phyloP scores from a whole-genome alignment of 1,284 basidiomycete species.

The Ganoderma meredithae region DNA sequence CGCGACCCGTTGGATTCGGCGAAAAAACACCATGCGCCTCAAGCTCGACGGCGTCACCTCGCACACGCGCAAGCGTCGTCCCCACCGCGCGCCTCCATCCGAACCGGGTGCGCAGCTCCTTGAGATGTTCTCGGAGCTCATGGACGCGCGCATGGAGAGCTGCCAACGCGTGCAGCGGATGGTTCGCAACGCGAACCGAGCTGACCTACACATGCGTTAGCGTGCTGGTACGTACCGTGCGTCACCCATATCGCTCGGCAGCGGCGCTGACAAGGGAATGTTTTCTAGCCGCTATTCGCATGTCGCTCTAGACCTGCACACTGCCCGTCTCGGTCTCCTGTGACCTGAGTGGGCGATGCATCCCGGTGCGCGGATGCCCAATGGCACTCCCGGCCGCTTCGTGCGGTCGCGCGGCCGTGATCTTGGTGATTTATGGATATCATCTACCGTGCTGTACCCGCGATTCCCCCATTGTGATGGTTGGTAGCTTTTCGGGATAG shows the following conservation, averaged over 20 bases:
- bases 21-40: conserved; percentile 57
- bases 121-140: conserved; percentile 72
- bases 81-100: conserved; percentile 43
- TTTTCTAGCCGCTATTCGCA: conserved; percentile 21
- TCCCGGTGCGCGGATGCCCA: conserved; percentile 15
- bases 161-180: conserved; percentile 69
- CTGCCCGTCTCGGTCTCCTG: conserved; percentile 21
- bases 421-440: conserved; percentile 31
- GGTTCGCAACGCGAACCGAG: conserved; percentile 51
- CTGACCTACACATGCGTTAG: conserved; percentile 39
- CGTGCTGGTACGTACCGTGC: conserved; percentile 26
- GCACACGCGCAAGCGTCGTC: conserved; percentile 39
- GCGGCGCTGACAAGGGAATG: conserved; percentile 5
- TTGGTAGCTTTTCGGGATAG: conserved; percentile 20
- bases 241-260: conserved; percentile 1
- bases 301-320: conserved; percentile 21
- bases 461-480: conserved; percentile 4
- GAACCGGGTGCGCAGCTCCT: conserved; percentile 62
- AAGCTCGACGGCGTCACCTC: conserved; percentile 53
- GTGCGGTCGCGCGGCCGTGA: conserved; percentile 25
- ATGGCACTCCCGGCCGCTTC: conserved; percentile 30
- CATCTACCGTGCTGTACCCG: conserved; percentile 28
- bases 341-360: conserved; percentile 25
- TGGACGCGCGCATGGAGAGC: conserved; percentile 77
- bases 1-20: conserved; percentile 51